Conservation (phyloP, 169 alveolate species). For the Eimeria falciformis region DNA sequence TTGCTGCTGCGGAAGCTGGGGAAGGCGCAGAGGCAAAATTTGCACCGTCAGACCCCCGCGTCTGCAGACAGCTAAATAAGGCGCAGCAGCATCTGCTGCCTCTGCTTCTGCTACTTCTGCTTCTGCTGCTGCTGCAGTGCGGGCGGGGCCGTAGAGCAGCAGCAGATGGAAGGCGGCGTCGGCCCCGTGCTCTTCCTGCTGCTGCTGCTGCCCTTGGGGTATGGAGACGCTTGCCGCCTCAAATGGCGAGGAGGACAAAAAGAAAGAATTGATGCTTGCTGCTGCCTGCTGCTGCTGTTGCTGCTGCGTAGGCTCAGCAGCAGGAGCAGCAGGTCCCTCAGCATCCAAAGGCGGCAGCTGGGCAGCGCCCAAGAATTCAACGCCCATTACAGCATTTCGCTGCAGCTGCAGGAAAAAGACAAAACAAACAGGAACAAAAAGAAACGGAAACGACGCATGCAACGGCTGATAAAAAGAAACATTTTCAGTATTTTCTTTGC, state of each 20-base stretch:
- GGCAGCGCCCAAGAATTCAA: neutral
- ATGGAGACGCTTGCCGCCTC: conserved; percentile 3
- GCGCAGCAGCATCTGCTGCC: no score
- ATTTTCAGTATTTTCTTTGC: neutral
- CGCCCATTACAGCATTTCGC: neutral
- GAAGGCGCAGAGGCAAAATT: neutral
- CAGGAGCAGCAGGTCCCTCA: neutral
- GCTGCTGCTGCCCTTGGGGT: conserved; percentile 1
- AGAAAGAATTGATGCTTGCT: neutral
- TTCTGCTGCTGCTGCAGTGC: neutral
- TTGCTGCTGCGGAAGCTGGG: neutral
- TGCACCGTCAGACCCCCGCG: neutral
- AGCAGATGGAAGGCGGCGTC: neutral
- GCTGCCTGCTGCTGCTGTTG: conserved; percentile 26
- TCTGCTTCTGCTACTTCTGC: no score
- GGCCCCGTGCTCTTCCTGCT: conserved; percentile 10
- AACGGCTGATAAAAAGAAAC: neutral
- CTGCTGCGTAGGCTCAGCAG: conserved; percentile 1
- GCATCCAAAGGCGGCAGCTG: neutral
- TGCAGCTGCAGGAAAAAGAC: conserved; percentile 14
- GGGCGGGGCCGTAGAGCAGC: neutral
- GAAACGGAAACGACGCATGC: no score
- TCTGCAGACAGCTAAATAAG: neutral
- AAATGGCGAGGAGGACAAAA: neutral
- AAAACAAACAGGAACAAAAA: no score